Base-by-base conservation (phyloP, 805 yeast species). In the Nakazawaea siamensis region DNA sequence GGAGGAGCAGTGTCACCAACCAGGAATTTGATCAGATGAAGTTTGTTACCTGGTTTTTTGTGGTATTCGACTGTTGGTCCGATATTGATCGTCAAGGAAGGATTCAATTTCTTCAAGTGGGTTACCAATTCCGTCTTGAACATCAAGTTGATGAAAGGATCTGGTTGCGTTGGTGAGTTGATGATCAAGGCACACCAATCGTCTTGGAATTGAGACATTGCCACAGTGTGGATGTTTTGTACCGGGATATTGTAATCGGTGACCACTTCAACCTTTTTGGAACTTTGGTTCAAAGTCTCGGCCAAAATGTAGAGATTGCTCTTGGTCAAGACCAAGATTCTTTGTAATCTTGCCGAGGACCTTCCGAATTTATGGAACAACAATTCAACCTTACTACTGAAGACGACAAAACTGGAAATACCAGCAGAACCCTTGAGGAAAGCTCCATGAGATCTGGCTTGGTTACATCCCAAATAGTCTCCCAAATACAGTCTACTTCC, bases 401-500 rank as follows among this genome's bases (percentile, higher is more conserved):
- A 92, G 2, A 76, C 50, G n/a, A 86, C 78, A 18, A 54, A 62
- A 12, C 81, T 95, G 13, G 60, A 62, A 27, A 92, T 73, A 4
- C 88, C 86, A 9, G 74, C 71, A 37, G 80, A 77, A 34, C 69
- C 73, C 42, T 76, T 68, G 34, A 92, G 62, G 50, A 80, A 86
- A 20, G 78, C 74, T 35, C 98, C 98, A 45, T 64, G 24, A 52
- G 56, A 72, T 4, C 84, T 75, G 29, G 83, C 84, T 5, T 79
- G 83, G 58, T 86, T 88, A 50, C 95, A 82, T 12, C 78, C 84
- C 42, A 92, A 60, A 48, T 92, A 92, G 55, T 92, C 98, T n/a
- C 97, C 98, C 78, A 82, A 72, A 47, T 73, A 94, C 5, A 90
- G 80, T 47, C 98, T 73, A 35, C 79, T 81, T 0, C 97, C 97